Percentiles rank a stretch among this genome's conserved stretches.
phyloP scores from a whole-genome alignment of 1,139 yeast genomes.

The Candida sanyaensis region DNA sequence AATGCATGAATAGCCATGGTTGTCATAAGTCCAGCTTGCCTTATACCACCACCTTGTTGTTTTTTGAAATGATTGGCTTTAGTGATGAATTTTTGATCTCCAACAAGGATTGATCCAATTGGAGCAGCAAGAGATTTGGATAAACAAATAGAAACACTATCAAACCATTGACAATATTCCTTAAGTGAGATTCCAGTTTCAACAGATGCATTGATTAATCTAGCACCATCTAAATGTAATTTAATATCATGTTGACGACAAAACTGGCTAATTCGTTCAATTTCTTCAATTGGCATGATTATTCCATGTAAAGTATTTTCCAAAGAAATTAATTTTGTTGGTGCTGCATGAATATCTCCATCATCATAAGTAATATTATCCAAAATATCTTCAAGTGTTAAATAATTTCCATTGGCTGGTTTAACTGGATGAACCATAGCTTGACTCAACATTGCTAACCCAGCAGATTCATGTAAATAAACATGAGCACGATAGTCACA shows the following conservation, averaged over 20 bases:
- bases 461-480: slow-evolving; percentile 85
- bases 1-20: slow-evolving; percentile 81
- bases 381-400: slow-evolving; percentile 74
- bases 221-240: slow-evolving; percentile 93
- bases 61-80: slow-evolving; percentile 87
- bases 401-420: slow-evolving; percentile 71
- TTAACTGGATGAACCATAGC: slow-evolving; percentile 88
- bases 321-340: slow-evolving; percentile 79
- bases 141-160: slow-evolving; percentile 84
- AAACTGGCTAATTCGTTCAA: slow-evolving; percentile 69
- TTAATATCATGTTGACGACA: slow-evolving; percentile 64
- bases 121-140: slow-evolving; percentile 96
- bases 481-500: slow-evolving; percentile 90
- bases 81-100: slow-evolving; percentile 57
- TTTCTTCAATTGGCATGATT: slow-evolving; percentile 78
- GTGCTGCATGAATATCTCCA: slow-evolving; percentile 87
- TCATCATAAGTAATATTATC: slow-evolving; percentile 69
- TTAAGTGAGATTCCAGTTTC: slow-evolving; percentile 69
- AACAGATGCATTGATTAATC: slow-evolving; percentile 87
- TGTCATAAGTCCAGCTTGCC: slow-evolving; percentile 86
- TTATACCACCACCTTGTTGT: slow-evolving; percentile 93
- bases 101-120: slow-evolving; percentile 86
- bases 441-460: slow-evolving; percentile 84
- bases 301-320: slow-evolving; percentile 91
- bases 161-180: slow-evolving; percentile 80